Base-by-base conservation (phyloP, 345 rosid genomes). In the Arabis alpina region DNA sequence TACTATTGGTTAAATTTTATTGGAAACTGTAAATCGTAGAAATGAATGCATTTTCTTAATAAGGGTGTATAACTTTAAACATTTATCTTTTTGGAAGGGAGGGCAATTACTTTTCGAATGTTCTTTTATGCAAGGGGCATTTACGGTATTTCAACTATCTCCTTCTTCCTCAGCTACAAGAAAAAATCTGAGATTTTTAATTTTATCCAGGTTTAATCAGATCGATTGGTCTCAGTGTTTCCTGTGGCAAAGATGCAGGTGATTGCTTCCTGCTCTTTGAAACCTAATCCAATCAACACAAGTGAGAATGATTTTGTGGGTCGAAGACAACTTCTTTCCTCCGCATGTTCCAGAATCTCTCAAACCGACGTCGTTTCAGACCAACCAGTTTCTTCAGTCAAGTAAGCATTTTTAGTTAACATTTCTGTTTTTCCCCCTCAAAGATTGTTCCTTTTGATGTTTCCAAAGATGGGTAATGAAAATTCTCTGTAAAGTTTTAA, bases 311-410 rank as follows among this genome's bases (percentile, higher is more conserved):
- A 61, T 40, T 65, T 74, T 24, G 42, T 82, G 59, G 74, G 77
- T 57, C 79, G 82, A 56, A 60, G 80, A 9, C 52, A 71, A 56
- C 82, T 82, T 66, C 69, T 82, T 44, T 76, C 85, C 56, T 70
- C 79, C 42, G 73, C 71, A 3, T 84, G 78, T 72, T 82, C 80
- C 53, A 72, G 60, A 59, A 68, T 64, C 19, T 66, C 77, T 12
- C 66, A 49, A 10, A 41, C 43, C 34, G 72, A 66, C 28, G 51
- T 44, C 39, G 48, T 62, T 70, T 75, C 80, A 27, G 54, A 66
- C 73, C 74, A 42, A 50, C 71, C 78, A 54, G 54, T 71, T 52
- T 77, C 82, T 55, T 54, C 72, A 23, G 34, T 68, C 25, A 80
- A 81, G 88, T 84, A 62, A 44, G 30, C 39, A 23, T 19, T 12